Percentiles rank a stretch among this genome's conserved stretches.
These are phyloP conservation scores for Backusella circina DNA, from an alignment of 192 early-diverging fungal genomes.

Conservation along the genomic window DNA sequence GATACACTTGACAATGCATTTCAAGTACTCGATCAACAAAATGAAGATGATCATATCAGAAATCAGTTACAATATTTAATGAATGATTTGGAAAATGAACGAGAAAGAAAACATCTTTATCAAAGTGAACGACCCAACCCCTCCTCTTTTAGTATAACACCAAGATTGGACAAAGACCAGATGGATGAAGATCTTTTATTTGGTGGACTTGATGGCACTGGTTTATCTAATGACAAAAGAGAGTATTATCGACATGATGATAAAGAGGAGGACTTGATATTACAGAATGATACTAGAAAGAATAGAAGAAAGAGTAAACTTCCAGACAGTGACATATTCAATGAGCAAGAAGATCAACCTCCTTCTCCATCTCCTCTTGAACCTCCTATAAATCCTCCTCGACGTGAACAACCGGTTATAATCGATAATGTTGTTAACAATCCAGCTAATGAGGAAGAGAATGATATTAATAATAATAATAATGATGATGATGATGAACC, in stretches of 20 bases:
- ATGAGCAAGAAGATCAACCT: neutral
- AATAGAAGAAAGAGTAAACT: neutral
- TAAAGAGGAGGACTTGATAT: neutral
- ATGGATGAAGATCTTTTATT: neutral
- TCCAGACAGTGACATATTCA: neutral
- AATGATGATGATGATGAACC: slow-evolving; percentile 35
- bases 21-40: neutral
- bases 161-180: neutral
- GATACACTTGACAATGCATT: slow-evolving; percentile 15
- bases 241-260: neutral
- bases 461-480: neutral
- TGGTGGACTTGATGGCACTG: neutral
- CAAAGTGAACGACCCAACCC: neutral
- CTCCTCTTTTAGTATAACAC: neutral
- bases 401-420: neutral
- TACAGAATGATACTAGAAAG: neutral
- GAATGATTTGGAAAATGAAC: neutral
- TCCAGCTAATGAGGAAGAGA: neutral
- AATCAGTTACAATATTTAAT: neutral
- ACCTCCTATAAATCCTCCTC: neutral
- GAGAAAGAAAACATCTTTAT: neutral
- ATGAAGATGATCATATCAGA: neutral
- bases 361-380: neutral
- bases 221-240: no score
- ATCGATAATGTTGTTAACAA: neutral